These are phyloP conservation scores for Talaromyces sp. DNA, from an alignment of 2,329 filamentous ascomycete genomes.

Conservation along the genomic window DNA sequence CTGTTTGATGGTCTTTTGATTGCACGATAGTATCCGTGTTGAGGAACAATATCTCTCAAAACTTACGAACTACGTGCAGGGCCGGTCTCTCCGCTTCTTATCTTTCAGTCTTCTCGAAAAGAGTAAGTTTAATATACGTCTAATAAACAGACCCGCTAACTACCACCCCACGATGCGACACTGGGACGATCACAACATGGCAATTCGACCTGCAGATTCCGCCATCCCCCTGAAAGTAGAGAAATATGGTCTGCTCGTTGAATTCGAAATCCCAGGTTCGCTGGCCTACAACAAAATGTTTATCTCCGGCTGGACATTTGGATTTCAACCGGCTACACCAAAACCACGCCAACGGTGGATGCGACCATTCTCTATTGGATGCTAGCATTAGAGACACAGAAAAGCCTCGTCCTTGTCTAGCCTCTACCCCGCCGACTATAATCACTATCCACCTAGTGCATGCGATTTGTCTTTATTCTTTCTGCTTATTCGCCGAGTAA, in stretches of 20 bases:
- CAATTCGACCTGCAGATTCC: not conserved
- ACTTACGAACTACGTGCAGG: not conserved
- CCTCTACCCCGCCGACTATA: not conserved
- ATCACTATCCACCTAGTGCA: not conserved
- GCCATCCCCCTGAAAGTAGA: not conserved
- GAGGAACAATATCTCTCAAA: not conserved
- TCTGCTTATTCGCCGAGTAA: not conserved
- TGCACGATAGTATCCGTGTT: not conserved
- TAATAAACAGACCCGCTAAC: conserved; percentile 1
- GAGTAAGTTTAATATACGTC: not conserved
- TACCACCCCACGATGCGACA: conserved; percentile 8
- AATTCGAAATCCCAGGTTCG: not conserved
- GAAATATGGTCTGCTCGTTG: not conserved
- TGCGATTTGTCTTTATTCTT: not conserved
- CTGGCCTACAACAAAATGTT: not conserved
- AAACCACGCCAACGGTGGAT: not conserved
- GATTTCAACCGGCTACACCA: not conserved
- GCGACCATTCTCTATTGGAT: not conserved
- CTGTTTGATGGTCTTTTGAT: not conserved
- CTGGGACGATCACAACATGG: not conserved
- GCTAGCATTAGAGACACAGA: not conserved
- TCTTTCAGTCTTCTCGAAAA: not conserved
- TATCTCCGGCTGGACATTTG: not conserved
- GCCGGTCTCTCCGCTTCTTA: not conserved
- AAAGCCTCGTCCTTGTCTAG: not conserved